A percentile compares a stretch with the other conserved stretches of the same genome.
phyloP scores from a whole-genome alignment of 768 basidiomycete genomes.

The Xerocomus brunneocitrinus region DNA sequence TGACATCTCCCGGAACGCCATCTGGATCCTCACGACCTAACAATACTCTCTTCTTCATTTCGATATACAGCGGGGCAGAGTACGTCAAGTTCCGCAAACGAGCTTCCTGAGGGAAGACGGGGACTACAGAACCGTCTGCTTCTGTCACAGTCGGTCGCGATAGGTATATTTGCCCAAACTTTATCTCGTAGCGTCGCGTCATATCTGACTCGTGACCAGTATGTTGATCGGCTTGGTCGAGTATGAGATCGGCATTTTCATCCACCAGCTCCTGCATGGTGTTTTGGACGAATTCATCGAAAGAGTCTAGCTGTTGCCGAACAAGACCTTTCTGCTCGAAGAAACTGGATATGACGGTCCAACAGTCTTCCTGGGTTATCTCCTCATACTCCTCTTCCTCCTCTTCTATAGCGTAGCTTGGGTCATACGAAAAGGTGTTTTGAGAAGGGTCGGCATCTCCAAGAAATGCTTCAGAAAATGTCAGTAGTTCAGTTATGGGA shows the following conservation, averaged over 20 bases:
- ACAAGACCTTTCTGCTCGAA: slow-evolving; percentile 98
- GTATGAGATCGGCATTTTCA: slow-evolving; percentile 90
- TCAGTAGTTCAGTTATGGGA: slow-evolving; percentile 17
- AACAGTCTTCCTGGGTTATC: slow-evolving; percentile 90
- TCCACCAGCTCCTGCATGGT: slow-evolving; percentile 99
- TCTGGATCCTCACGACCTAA: slow-evolving; percentile 78
- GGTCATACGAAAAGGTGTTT: slow-evolving; percentile 49
- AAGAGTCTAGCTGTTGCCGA: slow-evolving; percentile 94
- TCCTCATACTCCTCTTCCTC: slow-evolving; percentile 59
- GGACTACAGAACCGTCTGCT: slow-evolving; percentile 88
- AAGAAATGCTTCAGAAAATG: slow-evolving; percentile 33
- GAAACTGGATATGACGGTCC: slow-evolving; percentile 94
- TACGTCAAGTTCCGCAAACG: slow-evolving; percentile 93
- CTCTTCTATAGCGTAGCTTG: slow-evolving; percentile 53
- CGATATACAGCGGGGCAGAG: slow-evolving; percentile 91
- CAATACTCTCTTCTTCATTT: slow-evolving; percentile 85
- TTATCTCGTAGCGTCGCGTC: slow-evolving; percentile 93
- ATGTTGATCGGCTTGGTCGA: slow-evolving; percentile 96
- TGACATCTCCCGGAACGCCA: slow-evolving; percentile 73
- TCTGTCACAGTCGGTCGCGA: slow-evolving; percentile 94
- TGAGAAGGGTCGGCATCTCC: slow-evolving; percentile 47
- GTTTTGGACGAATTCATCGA: slow-evolving; percentile 98
- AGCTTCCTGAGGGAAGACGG: slow-evolving; percentile 96
- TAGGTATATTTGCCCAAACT: slow-evolving; percentile 96
- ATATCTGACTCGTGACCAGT: slow-evolving; percentile 79